These are phyloP conservation scores for Bertia moriformis DNA, from an alignment of 2,329 filamentous ascomycete genomes.

Conservation along the genomic window DNA sequence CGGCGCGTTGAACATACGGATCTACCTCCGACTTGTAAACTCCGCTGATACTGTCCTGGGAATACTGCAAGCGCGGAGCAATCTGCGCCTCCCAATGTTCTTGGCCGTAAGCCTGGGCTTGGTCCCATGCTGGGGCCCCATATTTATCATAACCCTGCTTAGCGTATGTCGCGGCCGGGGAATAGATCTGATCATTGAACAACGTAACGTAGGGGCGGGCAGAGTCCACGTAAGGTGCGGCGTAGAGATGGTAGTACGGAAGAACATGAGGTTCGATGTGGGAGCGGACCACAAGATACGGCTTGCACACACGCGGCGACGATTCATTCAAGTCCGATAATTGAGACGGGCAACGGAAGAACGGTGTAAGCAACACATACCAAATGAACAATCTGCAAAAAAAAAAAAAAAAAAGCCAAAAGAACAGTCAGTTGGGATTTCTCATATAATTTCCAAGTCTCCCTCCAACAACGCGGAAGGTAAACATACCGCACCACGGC, in stretches of 20 bases:
- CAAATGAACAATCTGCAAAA: constrained; percentile 62
- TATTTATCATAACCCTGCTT: constrained; percentile 36
- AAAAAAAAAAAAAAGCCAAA: too few relatives aligned
- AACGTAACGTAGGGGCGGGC: constrained; percentile 62
- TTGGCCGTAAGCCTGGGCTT: constrained; percentile 50
- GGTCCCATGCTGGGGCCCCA: constrained; percentile 57
- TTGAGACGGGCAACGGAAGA: constrained; percentile 69
- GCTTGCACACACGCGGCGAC: constrained; percentile 68
- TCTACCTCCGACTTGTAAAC: constrained; percentile 60
- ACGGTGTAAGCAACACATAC: constrained; percentile 68
- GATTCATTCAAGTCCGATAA: constrained; percentile 51
- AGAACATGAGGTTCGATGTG: constrained; percentile 58
- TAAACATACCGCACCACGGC: neutral
- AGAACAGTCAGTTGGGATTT: too few relatives aligned
- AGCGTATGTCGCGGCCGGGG: constrained; percentile 52
- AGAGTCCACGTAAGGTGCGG: constrained; percentile 66
- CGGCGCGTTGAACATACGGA: constrained; percentile 55
- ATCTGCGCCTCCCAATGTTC: constrained; percentile 68
- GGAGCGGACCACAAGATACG: constrained; percentile 57
- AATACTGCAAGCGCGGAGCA: constrained; percentile 58
- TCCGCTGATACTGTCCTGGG: constrained; percentile 41
- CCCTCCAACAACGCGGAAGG: neutral
- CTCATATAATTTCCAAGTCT: too few relatives aligned
- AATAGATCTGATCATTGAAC: constrained; percentile 48
- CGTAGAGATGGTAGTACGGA: constrained; percentile 76